These are phyloP conservation scores for Tetrahymena thermophila DNA, from an alignment of 73 alveolate genomes.

Conservation along the genomic window DNA sequence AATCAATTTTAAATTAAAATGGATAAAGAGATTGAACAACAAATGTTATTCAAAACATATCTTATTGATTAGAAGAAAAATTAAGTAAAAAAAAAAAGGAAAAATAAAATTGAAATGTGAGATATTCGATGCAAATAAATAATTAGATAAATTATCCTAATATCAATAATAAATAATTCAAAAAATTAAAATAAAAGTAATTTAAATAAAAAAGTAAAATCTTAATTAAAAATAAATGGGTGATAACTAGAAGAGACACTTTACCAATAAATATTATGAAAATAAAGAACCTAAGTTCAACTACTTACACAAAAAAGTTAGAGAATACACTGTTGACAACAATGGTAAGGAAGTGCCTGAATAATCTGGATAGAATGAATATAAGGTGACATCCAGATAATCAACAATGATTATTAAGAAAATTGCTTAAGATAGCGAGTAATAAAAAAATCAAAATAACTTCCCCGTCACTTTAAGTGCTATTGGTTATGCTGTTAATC, in stretches of 20 bases:
- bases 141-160: too few species aligned
- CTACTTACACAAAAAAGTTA: background rate
- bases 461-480: background rate
- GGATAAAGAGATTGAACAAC: background rate
- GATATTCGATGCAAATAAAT: background rate
- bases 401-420: background rate
- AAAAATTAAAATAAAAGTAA: background rate
- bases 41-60: background rate
- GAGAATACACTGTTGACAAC: background rate
- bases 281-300: background rate
- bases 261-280: background rate
- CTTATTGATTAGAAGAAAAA: background rate
- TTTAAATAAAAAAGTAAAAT: background rate
- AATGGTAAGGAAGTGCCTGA: background rate
- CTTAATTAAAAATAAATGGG: background rate
- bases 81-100: background rate
- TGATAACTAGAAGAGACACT: background rate
- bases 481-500: background rate
- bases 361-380: background rate
- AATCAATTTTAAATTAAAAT: background rate
- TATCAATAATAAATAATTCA: background rate
- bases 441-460: background rate
- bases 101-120: background rate
- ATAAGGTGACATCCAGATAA: background rate
- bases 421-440: background rate